Conservation (phyloP, 306 rosid species). For the Benincasa hispida region DNA sequence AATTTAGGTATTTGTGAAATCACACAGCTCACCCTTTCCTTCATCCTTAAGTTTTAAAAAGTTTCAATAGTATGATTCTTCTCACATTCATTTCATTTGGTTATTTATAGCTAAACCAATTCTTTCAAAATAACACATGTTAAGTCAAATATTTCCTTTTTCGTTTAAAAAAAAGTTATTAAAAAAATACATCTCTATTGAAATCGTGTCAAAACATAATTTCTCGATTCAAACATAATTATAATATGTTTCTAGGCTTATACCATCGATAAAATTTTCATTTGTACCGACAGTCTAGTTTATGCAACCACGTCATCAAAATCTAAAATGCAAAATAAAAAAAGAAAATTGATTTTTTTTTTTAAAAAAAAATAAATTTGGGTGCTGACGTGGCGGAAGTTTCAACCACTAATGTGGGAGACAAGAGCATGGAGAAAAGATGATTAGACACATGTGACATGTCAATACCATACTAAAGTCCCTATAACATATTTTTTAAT, state of each 20-base stretch:
- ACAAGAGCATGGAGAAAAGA: slow-evolving; percentile 21
- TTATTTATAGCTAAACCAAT: background rate
- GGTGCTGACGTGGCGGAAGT: background rate
- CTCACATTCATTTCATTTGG: background rate
- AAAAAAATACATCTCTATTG: background rate
- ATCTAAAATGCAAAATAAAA: slow-evolving; percentile 5
- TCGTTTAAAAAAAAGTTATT: background rate
- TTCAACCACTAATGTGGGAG: background rate
- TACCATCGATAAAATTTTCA: background rate
- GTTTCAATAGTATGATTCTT: background rate
- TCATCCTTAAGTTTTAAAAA: background rate
- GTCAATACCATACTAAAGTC: slow-evolving; percentile 12
- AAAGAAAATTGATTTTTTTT: no score
- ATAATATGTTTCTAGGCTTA: background rate
- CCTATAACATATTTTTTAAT: slow-evolving; percentile 14
- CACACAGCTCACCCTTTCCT: background rate
- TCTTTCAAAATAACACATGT: background rate
- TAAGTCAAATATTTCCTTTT: background rate
- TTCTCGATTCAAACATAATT: background rate
- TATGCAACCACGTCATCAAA: background rate
- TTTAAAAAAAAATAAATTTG: no score
- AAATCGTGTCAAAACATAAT: background rate
- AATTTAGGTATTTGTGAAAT: background rate
- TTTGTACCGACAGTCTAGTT: background rate
- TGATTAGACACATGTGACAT: slow-evolving; percentile 38